A percentile compares a stretch with the other conserved stretches of the same genome.
Evolutionary conservation across 2,329 filamentous ascomycete species (phyloP).

Genomic region (Endocalyx cinctus): DNA sequence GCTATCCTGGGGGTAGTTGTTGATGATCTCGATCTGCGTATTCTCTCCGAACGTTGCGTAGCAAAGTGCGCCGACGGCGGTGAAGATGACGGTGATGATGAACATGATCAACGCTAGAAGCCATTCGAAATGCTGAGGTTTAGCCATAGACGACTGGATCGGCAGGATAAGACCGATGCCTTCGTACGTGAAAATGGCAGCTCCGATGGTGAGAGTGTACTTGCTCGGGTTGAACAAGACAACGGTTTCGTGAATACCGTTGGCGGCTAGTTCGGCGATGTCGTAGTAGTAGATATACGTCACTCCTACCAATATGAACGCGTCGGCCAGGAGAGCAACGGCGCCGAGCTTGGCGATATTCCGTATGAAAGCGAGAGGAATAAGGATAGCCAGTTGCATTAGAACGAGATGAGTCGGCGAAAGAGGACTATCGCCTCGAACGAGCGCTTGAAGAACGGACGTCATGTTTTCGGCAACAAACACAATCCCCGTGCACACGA

Average conservation of each 20-base stretch:
- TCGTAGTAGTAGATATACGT: slow-evolving; percentile 72
- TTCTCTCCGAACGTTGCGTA: slow-evolving; percentile 68
- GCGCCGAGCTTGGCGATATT: slow-evolving; percentile 72
- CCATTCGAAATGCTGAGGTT: slow-evolving; percentile 61
- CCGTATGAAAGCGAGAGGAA: slow-evolving; percentile 65
- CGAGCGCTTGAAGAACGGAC: slow-evolving; percentile 62
- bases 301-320: slow-evolving; percentile 67
- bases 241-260: slow-evolving; percentile 58
- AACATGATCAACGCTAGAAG: slow-evolving; percentile 67
- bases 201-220: slow-evolving; percentile 68
- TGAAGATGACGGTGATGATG: slow-evolving; percentile 69
- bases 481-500: slow-evolving; percentile 73
- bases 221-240: slow-evolving; percentile 63
- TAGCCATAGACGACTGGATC: slow-evolving; percentile 71
- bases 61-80: slow-evolving; percentile 66
- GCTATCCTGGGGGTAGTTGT: slow-evolving; percentile 68
- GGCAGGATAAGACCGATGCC: slow-evolving; percentile 73
- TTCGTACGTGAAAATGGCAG: slow-evolving; percentile 74
- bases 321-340: slow-evolving; percentile 63
- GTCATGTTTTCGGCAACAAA: slow-evolving; percentile 72
- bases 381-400: slow-evolving; percentile 58
- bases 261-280: slow-evolving; percentile 47
- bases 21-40: slow-evolving; percentile 70
- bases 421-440: slow-evolving; percentile 42
- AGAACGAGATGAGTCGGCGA: slow-evolving; percentile 58